A percentile compares a stretch with the other conserved stretches of the same genome.
Evolutionary conservation across 768 basidiomycete genomes (phyloP).

Genomic region (Pleurotus sapidus): DNA sequence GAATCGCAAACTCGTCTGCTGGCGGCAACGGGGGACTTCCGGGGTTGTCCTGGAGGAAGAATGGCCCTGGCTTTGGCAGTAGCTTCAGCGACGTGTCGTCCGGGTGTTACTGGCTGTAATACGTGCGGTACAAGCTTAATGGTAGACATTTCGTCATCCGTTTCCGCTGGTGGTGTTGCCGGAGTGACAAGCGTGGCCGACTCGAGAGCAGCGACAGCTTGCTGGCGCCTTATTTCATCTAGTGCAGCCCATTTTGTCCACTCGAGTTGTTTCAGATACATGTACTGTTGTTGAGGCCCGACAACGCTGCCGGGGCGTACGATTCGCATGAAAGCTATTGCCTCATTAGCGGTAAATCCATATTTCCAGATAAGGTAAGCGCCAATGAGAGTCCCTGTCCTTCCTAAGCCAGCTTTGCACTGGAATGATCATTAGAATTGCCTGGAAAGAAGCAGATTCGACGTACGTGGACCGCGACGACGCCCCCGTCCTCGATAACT

Average conservation of each 20-base stretch:
- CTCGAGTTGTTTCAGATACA: constrained; percentile 92
- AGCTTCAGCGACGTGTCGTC: constrained; percentile 69
- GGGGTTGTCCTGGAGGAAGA: constrained; percentile 78
- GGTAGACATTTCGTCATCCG: constrained; percentile 50
- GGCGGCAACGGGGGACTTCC: constrained; percentile 79
- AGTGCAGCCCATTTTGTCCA: constrained; percentile 93
- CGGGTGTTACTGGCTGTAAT: constrained; percentile 79
- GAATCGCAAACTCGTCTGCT: constrained; percentile 55
- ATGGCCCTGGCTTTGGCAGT: constrained; percentile 70
- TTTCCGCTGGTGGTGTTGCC: constrained; percentile 78
- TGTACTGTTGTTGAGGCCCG: constrained; percentile 90
- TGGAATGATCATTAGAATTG: constrained; percentile 26
- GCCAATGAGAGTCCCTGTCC: constrained; percentile 95
- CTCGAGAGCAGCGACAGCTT: constrained; percentile 31
- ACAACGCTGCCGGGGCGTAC: constrained; percentile 93
- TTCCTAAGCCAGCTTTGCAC: constrained; percentile 96
- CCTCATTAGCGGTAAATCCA: constrained; percentile 93
- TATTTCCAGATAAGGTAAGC: constrained; percentile 99
- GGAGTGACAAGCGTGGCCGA: constrained; percentile 59
- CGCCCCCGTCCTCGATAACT: constrained; percentile 73
- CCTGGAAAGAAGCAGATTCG: constrained; percentile 6
- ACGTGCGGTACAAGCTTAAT: constrained; percentile 21
- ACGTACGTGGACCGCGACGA: constrained; percentile 85
- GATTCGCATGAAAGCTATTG: constrained; percentile 97
- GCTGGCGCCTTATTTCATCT: constrained; percentile 67